A percentile compares a stretch with the other conserved stretches of the same genome.
These are phyloP conservation scores for Blastocystis sp. DNA, from an alignment of 352 stramenopile genomes.

Conservation along the genomic window DNA sequence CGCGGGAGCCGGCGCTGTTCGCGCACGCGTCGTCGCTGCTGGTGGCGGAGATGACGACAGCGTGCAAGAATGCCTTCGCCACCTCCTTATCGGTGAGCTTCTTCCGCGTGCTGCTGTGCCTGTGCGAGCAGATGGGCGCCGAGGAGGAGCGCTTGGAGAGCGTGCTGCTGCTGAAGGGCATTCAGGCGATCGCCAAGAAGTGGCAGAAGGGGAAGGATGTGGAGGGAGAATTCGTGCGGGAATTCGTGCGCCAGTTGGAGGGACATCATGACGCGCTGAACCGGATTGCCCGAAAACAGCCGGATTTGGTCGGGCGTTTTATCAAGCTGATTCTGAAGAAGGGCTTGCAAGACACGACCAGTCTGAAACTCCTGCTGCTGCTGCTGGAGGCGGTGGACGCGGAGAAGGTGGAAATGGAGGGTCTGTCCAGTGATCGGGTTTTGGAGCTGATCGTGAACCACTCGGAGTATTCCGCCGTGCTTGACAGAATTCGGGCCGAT, in stretches of 20 bases:
- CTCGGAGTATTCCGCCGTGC: slow-evolving; percentile 2
- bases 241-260: neutral
- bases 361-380: neutral
- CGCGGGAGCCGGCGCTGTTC: neutral
- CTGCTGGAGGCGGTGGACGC: neutral
- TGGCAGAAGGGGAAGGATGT: neutral
- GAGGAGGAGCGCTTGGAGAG: neutral
- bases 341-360: neutral
- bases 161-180: neutral
- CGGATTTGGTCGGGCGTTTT: neutral
- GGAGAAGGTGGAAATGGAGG: neutral
- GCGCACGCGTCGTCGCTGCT: neutral
- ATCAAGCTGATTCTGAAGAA: slow-evolving; percentile 20
- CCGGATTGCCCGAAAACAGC: slow-evolving; percentile 5
- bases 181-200: neutral
- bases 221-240: neutral
- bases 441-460: neutral
- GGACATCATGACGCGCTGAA: neutral
- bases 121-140: neutral
- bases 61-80: neutral
- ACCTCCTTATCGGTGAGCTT: neutral
- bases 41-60: neutral
- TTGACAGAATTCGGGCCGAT: neutral
- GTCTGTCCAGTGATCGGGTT: neutral
- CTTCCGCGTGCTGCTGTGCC: neutral